phyloP scores from a whole-genome alignment of 1,284 basidiomycete genomes.

The Cutaneotrichosporon dermatis region DNA sequence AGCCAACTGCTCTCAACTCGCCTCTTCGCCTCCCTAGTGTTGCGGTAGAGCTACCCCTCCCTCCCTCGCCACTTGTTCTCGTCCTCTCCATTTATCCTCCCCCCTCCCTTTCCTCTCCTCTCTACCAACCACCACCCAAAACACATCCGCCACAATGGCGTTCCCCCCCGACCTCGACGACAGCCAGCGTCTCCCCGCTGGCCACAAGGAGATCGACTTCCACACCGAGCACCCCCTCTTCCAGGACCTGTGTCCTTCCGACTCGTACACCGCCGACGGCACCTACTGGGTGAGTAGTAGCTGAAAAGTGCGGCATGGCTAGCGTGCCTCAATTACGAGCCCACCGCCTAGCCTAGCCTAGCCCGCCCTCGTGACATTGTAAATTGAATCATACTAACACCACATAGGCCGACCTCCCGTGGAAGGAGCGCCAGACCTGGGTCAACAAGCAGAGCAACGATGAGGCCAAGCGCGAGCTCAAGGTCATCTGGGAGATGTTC shows the following conservation, averaged over 20 bases:
- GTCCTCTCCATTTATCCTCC: no score
- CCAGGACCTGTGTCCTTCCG: slow-evolving; percentile 44
- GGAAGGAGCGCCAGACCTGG: slow-evolving; percentile 43
- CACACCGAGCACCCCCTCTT: slow-evolving; percentile 41
- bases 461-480: slow-evolving; percentile 51
- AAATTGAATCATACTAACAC: neutral
- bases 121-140: neutral
- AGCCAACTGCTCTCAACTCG: no score
- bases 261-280: slow-evolving; percentile 40
- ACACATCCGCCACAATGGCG: slow-evolving; percentile 7
- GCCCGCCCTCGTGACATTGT: no score
- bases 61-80: no score
- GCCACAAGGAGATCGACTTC: slow-evolving; percentile 21
- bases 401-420: slow-evolving; percentile 44
- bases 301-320: no score
- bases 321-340: no score
- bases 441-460: slow-evolving; percentile 50
- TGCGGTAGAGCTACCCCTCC: no score
- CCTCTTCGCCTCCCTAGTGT: no score
- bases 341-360: no score
- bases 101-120: neutral
- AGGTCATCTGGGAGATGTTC: slow-evolving; percentile 51
- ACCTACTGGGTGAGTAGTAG: slow-evolving; percentile 42
- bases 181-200: slow-evolving; percentile 5
- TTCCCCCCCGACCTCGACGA: slow-evolving; percentile 20